A percentile compares a stretch with the other conserved stretches of the same genome.
Conservation (phyloP, 1,284 basidiomycete genomes). For the Apiotrichum mycotoxinovorans region DNA sequence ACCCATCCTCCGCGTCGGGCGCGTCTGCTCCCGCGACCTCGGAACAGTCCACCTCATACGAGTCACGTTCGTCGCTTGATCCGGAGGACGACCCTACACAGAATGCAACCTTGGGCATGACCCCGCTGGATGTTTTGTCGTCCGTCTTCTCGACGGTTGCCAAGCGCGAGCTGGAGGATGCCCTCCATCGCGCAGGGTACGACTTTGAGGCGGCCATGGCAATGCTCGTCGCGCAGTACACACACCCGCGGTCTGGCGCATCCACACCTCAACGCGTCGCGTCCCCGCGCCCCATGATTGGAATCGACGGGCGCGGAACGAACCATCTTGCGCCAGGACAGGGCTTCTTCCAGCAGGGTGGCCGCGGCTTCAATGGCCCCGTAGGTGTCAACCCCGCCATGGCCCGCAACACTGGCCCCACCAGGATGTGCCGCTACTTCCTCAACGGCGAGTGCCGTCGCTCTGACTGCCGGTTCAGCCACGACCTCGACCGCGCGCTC, state of each 20-base stretch:
- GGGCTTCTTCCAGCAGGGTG: conserved; percentile 47
- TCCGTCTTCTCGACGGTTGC: conserved; percentile 87
- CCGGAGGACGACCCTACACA: conserved; percentile 44
- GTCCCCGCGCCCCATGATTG: conserved; percentile 35
- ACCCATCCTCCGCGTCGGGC: background rate
- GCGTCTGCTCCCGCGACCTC: background rate
- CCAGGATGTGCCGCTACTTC: conserved; percentile 86
- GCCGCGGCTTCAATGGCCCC: conserved; percentile 31
- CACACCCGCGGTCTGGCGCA: conserved; percentile 41
- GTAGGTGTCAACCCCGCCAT: conserved; percentile 36
- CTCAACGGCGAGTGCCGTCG: conserved; percentile 92
- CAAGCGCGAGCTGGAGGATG: conserved; percentile 87
- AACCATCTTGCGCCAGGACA: conserved; percentile 29
- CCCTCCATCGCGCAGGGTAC: conserved; percentile 77
- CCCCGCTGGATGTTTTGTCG: conserved; percentile 90
- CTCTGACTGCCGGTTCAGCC: conserved; percentile 94
- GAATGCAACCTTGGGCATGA: conserved; percentile 69
- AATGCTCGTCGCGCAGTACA: conserved; percentile 72
- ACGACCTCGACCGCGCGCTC: conserved; percentile 85
- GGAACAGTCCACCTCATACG: conserved; percentile 33
- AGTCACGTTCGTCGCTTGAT: conserved; percentile 44
- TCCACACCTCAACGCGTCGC: conserved; percentile 44
- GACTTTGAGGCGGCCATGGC: conserved; percentile 95
- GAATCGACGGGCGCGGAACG: conserved; percentile 26
- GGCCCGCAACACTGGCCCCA: conserved; percentile 44